Percentiles rank a stretch among this genome's conserved stretches.
phyloP scores from a whole-genome alignment of 257 asterid species.

The Rehmannia glutinosa region DNA sequence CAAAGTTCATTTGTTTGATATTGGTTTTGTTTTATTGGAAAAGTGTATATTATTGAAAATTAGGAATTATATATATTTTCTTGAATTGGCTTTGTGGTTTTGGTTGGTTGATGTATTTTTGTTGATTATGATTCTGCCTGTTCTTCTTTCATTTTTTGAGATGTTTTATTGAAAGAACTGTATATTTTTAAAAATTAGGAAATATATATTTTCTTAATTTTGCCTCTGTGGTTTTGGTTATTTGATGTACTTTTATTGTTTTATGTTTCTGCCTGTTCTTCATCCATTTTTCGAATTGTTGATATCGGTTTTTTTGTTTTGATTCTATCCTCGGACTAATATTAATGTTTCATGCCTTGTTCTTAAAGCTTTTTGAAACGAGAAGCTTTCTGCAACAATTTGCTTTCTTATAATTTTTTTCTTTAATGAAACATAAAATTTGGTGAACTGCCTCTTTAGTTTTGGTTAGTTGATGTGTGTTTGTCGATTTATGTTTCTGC shows the following conservation, averaged over 20 bases:
- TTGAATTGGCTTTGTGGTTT: too few species aligned
- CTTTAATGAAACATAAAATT: too few species aligned
- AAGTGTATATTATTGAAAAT: background rate
- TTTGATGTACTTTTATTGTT: background rate
- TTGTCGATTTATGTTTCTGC: background rate
- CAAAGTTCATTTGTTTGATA: background rate
- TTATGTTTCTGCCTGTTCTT: background rate
- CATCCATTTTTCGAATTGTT: background rate
- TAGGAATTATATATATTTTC: too few species aligned
- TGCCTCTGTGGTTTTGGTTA: background rate
- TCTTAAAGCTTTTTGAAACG: background rate
- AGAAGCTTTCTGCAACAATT: background rate
- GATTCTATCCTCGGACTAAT: background rate
- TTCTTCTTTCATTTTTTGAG: too few species aligned
- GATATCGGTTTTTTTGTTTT: background rate
- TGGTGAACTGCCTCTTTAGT: too few species aligned
- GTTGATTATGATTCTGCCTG: too few species aligned
- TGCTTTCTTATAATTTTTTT: background rate
- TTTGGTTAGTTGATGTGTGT: background rate
- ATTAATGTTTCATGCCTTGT: background rate
- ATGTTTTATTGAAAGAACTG: too few species aligned
- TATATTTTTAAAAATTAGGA: too few species aligned
- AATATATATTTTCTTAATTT: too few species aligned
- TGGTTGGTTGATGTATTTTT: too few species aligned
- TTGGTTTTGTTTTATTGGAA: background rate